Evolutionary conservation across 208 protist species (phyloP).

Genomic region (Porcisia deanei): DNA sequence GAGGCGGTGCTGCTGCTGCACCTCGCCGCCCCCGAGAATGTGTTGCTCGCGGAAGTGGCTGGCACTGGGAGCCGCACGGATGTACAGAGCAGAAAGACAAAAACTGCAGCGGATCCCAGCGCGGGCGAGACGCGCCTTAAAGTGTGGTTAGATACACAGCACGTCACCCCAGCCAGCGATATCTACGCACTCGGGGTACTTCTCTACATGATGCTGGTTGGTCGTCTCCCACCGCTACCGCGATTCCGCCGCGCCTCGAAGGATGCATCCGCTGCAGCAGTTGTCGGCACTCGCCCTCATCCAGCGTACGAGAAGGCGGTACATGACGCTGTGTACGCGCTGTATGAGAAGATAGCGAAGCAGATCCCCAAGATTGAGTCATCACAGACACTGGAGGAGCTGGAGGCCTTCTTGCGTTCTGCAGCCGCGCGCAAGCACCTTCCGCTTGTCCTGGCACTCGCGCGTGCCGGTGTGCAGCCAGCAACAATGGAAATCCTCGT

Average conservation of each 20-base stretch:
- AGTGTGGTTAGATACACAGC: conserved; percentile 22
- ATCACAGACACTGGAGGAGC: neutral
- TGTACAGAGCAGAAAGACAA: neutral
- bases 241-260: conserved; percentile 18
- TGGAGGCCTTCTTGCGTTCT: conserved; percentile 14
- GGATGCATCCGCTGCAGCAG: neutral
- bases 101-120: neutral
- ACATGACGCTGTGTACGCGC: conserved; percentile 5
- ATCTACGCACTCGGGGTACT: conserved; percentile 64
- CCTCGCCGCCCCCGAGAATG: conserved; percentile 33
- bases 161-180: conserved; percentile 29
- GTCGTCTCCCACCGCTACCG: conserved; percentile 37
- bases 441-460: conserved; percentile 21
- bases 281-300: neutral
- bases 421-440: conserved; percentile 9
- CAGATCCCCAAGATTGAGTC: neutral
- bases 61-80: neutral
- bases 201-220: conserved; percentile 56
- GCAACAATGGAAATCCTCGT: conserved; percentile 28
- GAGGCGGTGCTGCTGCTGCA: conserved; percentile 32
- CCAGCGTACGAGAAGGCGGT: conserved; percentile 11
- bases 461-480: conserved; percentile 8
- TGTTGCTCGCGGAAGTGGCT: conserved; percentile 16
- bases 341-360: conserved; percentile 1
- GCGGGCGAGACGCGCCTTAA: neutral